Percentiles rank a stretch among this genome's conserved stretches.
Evolutionary conservation across 2,329 filamentous ascomycete genomes (phyloP).

Genomic region (Fusarium newnesense): DNA sequence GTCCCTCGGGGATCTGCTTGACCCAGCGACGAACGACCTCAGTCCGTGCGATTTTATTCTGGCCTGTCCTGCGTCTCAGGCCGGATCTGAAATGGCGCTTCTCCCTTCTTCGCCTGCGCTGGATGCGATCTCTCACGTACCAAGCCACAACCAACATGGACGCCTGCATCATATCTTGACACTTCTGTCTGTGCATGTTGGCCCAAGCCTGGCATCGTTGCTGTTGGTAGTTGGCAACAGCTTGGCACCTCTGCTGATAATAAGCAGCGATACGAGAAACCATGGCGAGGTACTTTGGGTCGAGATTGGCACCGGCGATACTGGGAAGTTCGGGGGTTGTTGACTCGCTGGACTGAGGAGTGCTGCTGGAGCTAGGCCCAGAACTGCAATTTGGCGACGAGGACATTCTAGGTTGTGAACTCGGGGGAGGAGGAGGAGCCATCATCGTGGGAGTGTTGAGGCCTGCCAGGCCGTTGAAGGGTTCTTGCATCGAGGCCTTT

Average conservation of each 20-base stretch:
- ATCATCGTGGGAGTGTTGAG: constrained; percentile 37
- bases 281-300: constrained; percentile 58
- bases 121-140: constrained; percentile 60
- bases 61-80: constrained; percentile 48
- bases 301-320: constrained; percentile 45
- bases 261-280: constrained; percentile 59
- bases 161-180: constrained; percentile 60
- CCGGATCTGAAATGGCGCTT: constrained; percentile 55
- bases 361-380: constrained; percentile 24
- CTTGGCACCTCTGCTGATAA: constrained; percentile 61
- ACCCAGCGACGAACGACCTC: constrained; percentile 58
- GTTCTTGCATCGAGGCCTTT: constrained; percentile 43
- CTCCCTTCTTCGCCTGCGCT: constrained; percentile 53
- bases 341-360: constrained; percentile 33
- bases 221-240: constrained; percentile 58
- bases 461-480: constrained; percentile 26
- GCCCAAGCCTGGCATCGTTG: constrained; percentile 61
- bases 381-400: constrained; percentile 36
- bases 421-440: constrained; percentile 39
- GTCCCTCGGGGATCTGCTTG: constrained; percentile 51
- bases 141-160: constrained; percentile 61
- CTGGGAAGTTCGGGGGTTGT: constrained; percentile 37
- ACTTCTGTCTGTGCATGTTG: constrained; percentile 57
- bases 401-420: constrained; percentile 39
- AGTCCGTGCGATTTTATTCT: constrained; percentile 51